phyloP scores from a whole-genome alignment of 1,139 yeast species.

The Suhomyces maxii region DNA sequence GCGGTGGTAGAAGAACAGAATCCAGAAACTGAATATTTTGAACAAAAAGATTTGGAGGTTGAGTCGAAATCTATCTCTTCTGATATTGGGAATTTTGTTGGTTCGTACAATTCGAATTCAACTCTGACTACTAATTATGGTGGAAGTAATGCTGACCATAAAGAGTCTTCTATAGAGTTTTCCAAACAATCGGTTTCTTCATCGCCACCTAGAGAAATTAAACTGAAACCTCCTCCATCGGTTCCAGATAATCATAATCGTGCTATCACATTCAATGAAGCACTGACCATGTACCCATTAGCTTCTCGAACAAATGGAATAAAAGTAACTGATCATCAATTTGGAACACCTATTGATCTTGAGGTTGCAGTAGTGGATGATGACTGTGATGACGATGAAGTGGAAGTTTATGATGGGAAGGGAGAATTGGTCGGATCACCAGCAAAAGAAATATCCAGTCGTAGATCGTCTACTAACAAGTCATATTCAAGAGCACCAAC shows the following conservation, averaged over 20 bases:
- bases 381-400: conserved; percentile 12
- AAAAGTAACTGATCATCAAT: conserved; percentile 1
- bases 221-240: not conserved
- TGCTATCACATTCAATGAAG: not conserved
- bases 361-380: conserved; percentile 29
- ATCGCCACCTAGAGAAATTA: conserved; percentile 1
- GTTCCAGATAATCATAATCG: not conserved
- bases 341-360: conserved; percentile 13
- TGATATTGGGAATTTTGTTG: conserved; percentile 44
- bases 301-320: conserved; percentile 17
- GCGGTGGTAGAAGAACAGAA: not conserved
- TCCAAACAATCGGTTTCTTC: conserved; percentile 3
- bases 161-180: conserved; percentile 3
- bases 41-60: conserved; percentile 10
- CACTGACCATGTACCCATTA: conserved; percentile 16
- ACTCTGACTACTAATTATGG: conserved; percentile 46
- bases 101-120: conserved; percentile 47
- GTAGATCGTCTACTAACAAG: conserved; percentile 7
- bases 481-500: conserved; percentile 1
- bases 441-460: not conserved
- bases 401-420: not conserved
- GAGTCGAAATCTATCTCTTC: conserved; percentile 38
- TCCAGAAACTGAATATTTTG: not conserved
- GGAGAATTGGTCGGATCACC: not conserved
- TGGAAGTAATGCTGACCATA: conserved; percentile 12